Percentiles rank a stretch among this genome's conserved stretches.
Evolutionary conservation across 352 stramenopile species (phyloP).

Genomic region (Phytopythium ostracodes): DNA sequence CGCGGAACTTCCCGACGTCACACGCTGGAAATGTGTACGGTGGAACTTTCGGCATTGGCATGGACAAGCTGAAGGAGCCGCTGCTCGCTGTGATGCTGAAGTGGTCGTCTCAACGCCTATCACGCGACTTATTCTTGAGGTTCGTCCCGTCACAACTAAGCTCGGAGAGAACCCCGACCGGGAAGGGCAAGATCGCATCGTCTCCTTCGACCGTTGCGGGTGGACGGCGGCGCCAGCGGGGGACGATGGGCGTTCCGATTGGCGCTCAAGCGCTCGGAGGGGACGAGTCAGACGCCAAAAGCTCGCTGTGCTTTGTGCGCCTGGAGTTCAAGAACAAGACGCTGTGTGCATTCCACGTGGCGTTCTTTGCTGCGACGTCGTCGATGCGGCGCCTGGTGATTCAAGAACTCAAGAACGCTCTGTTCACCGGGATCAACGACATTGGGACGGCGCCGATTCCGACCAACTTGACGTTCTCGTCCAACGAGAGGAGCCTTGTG

Average conservation of each 20-base stretch:
- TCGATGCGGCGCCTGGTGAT: slow-evolving; percentile 63
- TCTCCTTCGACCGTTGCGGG: not conserved
- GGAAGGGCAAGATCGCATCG: slow-evolving; percentile 11
- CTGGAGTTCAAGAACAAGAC: slow-evolving; percentile 80
- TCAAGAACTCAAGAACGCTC: slow-evolving; percentile 61
- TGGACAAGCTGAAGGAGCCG: slow-evolving; percentile 52
- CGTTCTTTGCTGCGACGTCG: slow-evolving; percentile 79
- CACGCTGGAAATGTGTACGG: slow-evolving; percentile 20
- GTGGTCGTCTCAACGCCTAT: slow-evolving; percentile 77
- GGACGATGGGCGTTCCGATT: too few relatives aligned
- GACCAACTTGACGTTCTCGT: slow-evolving; percentile 8
- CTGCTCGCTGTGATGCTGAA: slow-evolving; percentile 54
- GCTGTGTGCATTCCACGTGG: slow-evolving; percentile 72
- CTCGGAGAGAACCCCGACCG: slow-evolving; percentile 17
- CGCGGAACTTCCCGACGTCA: slow-evolving; percentile 8
- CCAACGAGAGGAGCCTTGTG: slow-evolving; percentile 20
- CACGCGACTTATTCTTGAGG: slow-evolving; percentile 76
- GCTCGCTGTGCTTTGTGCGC: slow-evolving; percentile 78
- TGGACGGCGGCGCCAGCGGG: slow-evolving; percentile 3
- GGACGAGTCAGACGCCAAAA: slow-evolving; percentile 33
- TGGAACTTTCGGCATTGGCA: slow-evolving; percentile 28
- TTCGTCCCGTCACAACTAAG: slow-evolving; percentile 38
- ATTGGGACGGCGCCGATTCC: slow-evolving; percentile 9
- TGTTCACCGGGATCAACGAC: slow-evolving; percentile 57
- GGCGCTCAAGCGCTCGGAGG: slow-evolving; percentile 5